Evolutionary conservation across 2,329 filamentous ascomycete genomes (phyloP).

Genomic region (Xylaria sp.): DNA sequence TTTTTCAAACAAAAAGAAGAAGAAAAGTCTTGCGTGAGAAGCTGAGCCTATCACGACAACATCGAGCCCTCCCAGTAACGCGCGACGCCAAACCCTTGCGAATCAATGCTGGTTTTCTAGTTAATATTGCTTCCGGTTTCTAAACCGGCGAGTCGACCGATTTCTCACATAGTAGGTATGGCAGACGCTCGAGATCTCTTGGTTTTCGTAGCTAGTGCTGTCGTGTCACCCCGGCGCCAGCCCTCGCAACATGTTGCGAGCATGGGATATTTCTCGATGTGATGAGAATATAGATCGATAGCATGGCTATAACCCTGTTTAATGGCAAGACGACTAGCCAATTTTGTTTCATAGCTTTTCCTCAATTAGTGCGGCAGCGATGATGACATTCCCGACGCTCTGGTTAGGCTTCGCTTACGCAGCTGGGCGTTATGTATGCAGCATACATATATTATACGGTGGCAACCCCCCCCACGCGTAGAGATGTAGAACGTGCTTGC

Average conservation of each 20-base stretch:
- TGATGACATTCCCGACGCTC: neutral
- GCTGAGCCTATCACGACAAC: neutral
- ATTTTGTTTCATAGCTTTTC: neutral
- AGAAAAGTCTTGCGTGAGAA: neutral
- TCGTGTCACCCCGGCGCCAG: neutral
- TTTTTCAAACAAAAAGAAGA: neutral
- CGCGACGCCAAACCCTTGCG: neutral
- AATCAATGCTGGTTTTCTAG: neutral
- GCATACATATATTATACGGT: neutral
- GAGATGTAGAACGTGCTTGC: neutral
- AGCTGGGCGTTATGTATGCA: neutral
- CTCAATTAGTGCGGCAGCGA: neutral
- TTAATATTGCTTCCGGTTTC: neutral
- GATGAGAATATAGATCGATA: neutral
- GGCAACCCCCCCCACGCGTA: conserved; percentile 21
- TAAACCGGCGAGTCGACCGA: neutral
- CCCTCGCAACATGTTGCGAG: neutral
- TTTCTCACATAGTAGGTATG: neutral
- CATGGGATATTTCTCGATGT: neutral
- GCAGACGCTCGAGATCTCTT: neutral
- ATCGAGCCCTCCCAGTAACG: neutral
- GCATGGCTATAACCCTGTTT: neutral
- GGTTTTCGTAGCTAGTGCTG: neutral
- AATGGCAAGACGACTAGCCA: neutral
- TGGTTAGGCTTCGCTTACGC: neutral